Evolutionary conservation across 2,329 filamentous ascomycete species (phyloP).

Genomic region (Scedosporium minutisporum): DNA sequence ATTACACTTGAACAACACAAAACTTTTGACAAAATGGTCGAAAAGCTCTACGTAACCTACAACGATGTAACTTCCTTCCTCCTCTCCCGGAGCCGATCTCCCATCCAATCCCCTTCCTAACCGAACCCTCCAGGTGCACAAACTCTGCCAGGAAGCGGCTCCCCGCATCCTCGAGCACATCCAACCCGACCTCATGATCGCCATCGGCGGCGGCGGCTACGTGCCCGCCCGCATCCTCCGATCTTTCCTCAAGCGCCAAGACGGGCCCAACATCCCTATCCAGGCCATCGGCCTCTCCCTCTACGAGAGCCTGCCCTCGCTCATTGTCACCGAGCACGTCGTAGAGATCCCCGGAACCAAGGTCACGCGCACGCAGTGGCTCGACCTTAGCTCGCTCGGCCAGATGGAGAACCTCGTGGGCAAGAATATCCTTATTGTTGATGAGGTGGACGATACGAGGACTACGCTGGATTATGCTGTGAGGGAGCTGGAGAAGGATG

Average conservation of each 20-base stretch:
- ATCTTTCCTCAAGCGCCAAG: constrained; percentile 88
- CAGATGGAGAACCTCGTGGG: constrained; percentile 84
- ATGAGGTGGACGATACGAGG: constrained; percentile 91
- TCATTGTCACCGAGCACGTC: constrained; percentile 29
- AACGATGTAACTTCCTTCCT: constrained; percentile 59
- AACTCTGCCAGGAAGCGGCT: constrained; percentile 83
- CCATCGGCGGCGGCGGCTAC: constrained; percentile 94
- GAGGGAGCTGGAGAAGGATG: constrained; percentile 88
- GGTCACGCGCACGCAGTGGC: constrained; percentile 96
- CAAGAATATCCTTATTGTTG: constrained; percentile 85
- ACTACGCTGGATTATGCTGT: constrained; percentile 93
- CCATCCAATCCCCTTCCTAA: neutral
- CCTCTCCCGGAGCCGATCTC: constrained; percentile 4
- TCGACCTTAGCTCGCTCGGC: constrained; percentile 73
- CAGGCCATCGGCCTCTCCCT: constrained; percentile 97
- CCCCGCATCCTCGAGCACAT: constrained; percentile 73
- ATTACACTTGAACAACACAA: neutral
- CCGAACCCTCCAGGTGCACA: constrained; percentile 63
- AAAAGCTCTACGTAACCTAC: constrained; percentile 86
- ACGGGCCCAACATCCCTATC: constrained; percentile 90
- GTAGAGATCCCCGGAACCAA: constrained; percentile 76
- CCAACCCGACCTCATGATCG: constrained; percentile 93
- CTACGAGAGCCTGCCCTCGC: constrained; percentile 69
- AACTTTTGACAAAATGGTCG: constrained; percentile 51
- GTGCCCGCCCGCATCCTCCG: constrained; percentile 93